Percentiles rank a stretch among this genome's conserved stretches.
These are phyloP conservation scores for Aspergillus fumigatiaffinis DNA, from an alignment of 2,329 filamentous ascomycete species.

Conservation along the genomic window DNA sequence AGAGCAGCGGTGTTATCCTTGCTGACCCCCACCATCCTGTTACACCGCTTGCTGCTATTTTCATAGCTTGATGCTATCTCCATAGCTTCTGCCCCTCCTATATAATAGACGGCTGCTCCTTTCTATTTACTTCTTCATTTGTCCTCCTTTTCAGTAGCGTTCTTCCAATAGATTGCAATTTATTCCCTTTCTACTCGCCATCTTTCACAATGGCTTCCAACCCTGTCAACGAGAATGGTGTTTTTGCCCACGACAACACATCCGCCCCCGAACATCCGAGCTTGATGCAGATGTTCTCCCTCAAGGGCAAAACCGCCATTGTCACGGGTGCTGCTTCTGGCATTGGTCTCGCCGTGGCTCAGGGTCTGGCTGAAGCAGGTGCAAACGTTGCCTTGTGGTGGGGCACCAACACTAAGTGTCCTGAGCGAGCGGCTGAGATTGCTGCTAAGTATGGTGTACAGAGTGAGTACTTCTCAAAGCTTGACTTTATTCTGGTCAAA, in stretches of 20 bases:
- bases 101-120: neutral
- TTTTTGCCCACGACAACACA: constrained; percentile 57
- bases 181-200: neutral
- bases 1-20: neutral
- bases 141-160: neutral
- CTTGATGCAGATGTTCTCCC: constrained; percentile 63
- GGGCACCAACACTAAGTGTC: constrained; percentile 63
- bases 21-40: neutral
- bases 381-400: constrained; percentile 72
- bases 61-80: neutral
- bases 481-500: neutral
- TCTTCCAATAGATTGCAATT: neutral
- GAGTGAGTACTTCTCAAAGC: constrained; percentile 27
- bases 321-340: constrained; percentile 67
- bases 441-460: constrained; percentile 64
- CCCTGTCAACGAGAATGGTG: constrained; percentile 40
- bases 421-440: constrained; percentile 60
- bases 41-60: neutral
- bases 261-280: constrained; percentile 42
- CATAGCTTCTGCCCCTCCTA: neutral
- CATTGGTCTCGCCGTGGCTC: constrained; percentile 62
- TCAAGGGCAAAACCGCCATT: constrained; percentile 67
- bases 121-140: neutral
- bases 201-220: constrained; percentile 30
- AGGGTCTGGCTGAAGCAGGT: constrained; percentile 65